Base-by-base conservation (phyloP, 192 early-diverging fungal genomes). In the Irineochytrium annulatum region DNA sequence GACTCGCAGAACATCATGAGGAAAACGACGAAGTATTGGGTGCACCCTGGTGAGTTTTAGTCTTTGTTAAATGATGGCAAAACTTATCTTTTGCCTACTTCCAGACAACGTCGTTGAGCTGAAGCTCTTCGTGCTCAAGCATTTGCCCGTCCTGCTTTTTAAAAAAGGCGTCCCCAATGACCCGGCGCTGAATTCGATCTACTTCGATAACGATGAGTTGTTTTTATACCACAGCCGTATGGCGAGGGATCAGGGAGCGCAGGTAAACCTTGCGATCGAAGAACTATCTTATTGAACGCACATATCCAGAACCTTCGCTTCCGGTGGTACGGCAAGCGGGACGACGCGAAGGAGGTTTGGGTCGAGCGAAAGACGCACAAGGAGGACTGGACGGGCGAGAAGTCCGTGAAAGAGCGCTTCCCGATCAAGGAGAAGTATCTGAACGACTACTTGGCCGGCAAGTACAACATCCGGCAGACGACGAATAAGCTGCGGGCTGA, bases 341-440 rank as follows among this genome's bases (percentile, higher is more conserved):
- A 87, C 37, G 83, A 74, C 56, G 79, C 71, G n/a, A 48, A 79
- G 35, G 88, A 90, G 60, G 89, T 97, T 56, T 97, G 92, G 76
- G 84, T 94, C 33, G 94, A 97, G 78, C 89, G 94, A 58, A 97
- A 97, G 73, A 97, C 94, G 3, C 94, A 97, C 77, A 87, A 89
- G 59, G 94, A 97, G 63, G 90, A 91, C 61, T 88, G 89, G 74
- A 87, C 88, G 33, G 92, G 93, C 39, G 89, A 92, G 58, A 68
- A 74, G 34, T 67, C 62, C 48, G 82, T 92, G 55, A 93, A 94
- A 61, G 90, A 92, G 63, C 86, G 91, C 13, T 93, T 95, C 64
- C 69, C 84, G 14, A 80, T 95, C 62, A 92, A 95, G 66, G 91
- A 95, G 54, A 93, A 92, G 65, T 77, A 94, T 65, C 74, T 93